Evolutionary conservation across 495 filamentous ascomycete genomes (phyloP).

Genomic region (Penicillium argentinense): DNA sequence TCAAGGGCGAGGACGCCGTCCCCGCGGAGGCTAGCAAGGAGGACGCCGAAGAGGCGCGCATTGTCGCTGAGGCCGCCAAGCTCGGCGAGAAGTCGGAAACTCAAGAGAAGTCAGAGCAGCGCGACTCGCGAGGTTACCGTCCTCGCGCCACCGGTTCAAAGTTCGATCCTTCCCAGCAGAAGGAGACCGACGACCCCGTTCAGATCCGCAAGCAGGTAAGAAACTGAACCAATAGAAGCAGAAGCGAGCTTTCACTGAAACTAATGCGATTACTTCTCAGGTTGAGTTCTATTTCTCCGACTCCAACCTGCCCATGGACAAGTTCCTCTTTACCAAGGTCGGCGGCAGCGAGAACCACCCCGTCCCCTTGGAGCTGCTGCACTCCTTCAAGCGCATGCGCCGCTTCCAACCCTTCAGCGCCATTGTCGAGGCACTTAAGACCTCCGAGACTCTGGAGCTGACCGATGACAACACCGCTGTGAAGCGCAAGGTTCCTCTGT

Average conservation of each 20-base stretch:
- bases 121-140: slow-evolving; percentile 20
- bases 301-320: slow-evolving; percentile 84
- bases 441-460: slow-evolving; percentile 68
- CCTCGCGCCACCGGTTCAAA: slow-evolving; percentile 50
- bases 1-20: slow-evolving; percentile 41
- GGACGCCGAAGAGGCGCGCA: slow-evolving; percentile 44
- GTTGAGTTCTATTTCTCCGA: slow-evolving; percentile 98
- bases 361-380: slow-evolving; percentile 70
- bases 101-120: slow-evolving; percentile 33
- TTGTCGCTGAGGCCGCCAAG: slow-evolving; percentile 46
- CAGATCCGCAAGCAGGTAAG: slow-evolving; percentile 77
- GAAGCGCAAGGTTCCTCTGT: slow-evolving; percentile 70
- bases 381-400: slow-evolving; percentile 89
- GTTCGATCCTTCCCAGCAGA: slow-evolving; percentile 61
- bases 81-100: slow-evolving; percentile 44
- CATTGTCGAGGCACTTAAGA: slow-evolving; percentile 77
- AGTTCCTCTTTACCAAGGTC: slow-evolving; percentile 75
- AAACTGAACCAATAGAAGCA: neutral
- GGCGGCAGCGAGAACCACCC: slow-evolving; percentile 76
- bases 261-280: slow-evolving; percentile 40
- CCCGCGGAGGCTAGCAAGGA: slow-evolving; percentile 31
- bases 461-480: slow-evolving; percentile 65
- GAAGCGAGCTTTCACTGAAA: neutral
- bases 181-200: slow-evolving; percentile 68
- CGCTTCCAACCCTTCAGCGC: slow-evolving; percentile 82